Evolutionary conservation across 208 protist genomes (phyloP).

Genomic region (Trypanosoma scelopori): DNA sequence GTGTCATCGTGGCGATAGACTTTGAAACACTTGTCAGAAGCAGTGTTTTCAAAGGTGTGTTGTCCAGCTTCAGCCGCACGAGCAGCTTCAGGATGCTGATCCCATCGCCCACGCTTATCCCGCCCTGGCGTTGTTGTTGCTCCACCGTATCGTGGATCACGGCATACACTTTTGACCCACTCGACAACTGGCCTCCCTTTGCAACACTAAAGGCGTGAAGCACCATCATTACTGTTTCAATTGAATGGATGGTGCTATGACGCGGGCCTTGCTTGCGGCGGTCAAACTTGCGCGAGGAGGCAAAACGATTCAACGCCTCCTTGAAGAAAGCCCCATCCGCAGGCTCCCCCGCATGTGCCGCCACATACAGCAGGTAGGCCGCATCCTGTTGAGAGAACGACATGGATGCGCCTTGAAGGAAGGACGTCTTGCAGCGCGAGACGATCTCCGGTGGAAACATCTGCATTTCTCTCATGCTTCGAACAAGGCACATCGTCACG

Average conservation of each 20-base stretch:
- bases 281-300: constrained; percentile 23
- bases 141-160: constrained; percentile 24
- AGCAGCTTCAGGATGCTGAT: constrained; percentile 19
- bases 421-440: constrained; percentile 20
- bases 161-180: constrained; percentile 21
- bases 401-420: constrained; percentile 5
- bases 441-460: constrained; percentile 24
- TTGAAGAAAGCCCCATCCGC: constrained; percentile 19
- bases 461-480: constrained; percentile 18
- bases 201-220: constrained; percentile 17
- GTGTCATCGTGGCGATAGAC: constrained; percentile 15
- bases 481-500: constrained; percentile 18
- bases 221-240: constrained; percentile 13
- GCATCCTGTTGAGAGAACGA: constrained; percentile 25
- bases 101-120: constrained; percentile 2
- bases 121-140: constrained; percentile 6
- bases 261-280: constrained; percentile 10
- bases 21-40: constrained; percentile 26
- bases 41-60: constrained; percentile 8
- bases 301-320: constrained; percentile 22
- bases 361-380: constrained; percentile 22
- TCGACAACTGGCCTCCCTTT: constrained; percentile 10
- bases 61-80: constrained; percentile 5
- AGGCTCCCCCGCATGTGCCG: constrained; percentile 17
- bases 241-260: constrained; percentile 5